phyloP scores from a whole-genome alignment of 805 yeast species.

The Candida multigemmis region DNA sequence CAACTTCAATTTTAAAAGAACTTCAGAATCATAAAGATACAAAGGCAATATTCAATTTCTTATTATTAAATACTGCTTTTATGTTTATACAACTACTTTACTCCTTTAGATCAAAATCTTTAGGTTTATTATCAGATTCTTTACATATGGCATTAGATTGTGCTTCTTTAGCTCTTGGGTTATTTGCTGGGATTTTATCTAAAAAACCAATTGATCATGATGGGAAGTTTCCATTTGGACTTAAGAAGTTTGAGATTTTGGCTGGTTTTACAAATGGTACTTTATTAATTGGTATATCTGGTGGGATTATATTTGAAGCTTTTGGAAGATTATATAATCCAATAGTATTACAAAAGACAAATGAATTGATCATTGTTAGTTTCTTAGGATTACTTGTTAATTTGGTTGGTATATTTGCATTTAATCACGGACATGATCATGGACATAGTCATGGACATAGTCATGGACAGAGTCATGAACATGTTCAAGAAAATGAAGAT shows the following conservation, averaged over 20 bases:
- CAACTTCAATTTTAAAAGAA: conserved; percentile 19
- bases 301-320: conserved; percentile 83
- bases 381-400: conserved; percentile 80
- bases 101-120: conserved; percentile 85
- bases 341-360: conserved; percentile 66
- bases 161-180: conserved; percentile 78
- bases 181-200: conserved; percentile 65
- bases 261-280: conserved; percentile 97
- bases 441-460: conserved; percentile 30
- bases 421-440: conserved; percentile 71
- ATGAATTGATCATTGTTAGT: conserved; percentile 80
- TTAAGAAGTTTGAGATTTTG: conserved; percentile 76
- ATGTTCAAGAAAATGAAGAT: conserved; percentile 20
- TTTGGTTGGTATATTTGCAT: conserved; percentile 87
- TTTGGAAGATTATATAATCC: conserved; percentile 74
- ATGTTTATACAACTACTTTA: conserved; percentile 92
- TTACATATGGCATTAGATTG: conserved; percentile 96
- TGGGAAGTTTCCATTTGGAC: conserved; percentile 78
- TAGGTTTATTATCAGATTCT: conserved; percentile 87
- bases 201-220: conserved; percentile 37
- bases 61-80: conserved; percentile 78
- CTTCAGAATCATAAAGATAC: conserved; percentile 49
- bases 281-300: conserved; percentile 76
- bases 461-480: conserved; percentile 30
- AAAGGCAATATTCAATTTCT: conserved; percentile 78